These are phyloP conservation scores for Teunomyces panamensis DNA, from an alignment of 805 yeast genomes.

Conservation along the genomic window DNA sequence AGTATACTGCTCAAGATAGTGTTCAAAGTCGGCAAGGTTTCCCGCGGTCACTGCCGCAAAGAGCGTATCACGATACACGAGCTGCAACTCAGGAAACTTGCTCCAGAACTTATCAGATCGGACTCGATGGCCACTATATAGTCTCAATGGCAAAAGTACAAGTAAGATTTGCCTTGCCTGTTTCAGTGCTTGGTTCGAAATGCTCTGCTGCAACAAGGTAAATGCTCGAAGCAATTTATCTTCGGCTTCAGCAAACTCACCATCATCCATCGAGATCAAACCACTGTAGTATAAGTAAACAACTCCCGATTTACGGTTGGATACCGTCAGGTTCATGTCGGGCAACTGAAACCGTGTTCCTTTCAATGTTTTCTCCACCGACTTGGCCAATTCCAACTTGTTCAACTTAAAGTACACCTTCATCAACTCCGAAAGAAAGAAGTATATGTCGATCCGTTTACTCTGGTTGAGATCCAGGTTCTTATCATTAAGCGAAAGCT, in stretches of 20 bases:
- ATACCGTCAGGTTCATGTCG: slow-evolving; percentile 31
- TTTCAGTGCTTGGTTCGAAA: slow-evolving; percentile 17
- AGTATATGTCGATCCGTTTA: slow-evolving; percentile 64
- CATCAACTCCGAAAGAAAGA: slow-evolving; percentile 67
- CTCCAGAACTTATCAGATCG: slow-evolving; percentile 31
- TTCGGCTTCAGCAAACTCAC: slow-evolving; percentile 52
- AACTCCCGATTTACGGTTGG: slow-evolving; percentile 50
- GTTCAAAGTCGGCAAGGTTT: slow-evolving; percentile 51
- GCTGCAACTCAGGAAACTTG: slow-evolving; percentile 38
- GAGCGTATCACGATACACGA: slow-evolving; percentile 44
- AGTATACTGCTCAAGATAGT: slow-evolving; percentile 43
- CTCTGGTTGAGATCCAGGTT: slow-evolving; percentile 47
- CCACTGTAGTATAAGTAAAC: slow-evolving; percentile 70
- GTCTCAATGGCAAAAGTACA: slow-evolving; percentile 61
- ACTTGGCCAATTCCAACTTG: slow-evolving; percentile 70
- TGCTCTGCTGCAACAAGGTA: slow-evolving; percentile 19
- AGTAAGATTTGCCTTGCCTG: slow-evolving; percentile 50
- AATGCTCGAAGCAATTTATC: slow-evolving; percentile 53
- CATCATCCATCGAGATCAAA: slow-evolving; percentile 61
- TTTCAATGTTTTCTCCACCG: slow-evolving; percentile 65
- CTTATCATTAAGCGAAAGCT: slow-evolving; percentile 75
- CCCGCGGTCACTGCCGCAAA: slow-evolving; percentile 53
- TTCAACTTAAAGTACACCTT: slow-evolving; percentile 64
- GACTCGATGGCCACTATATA: slow-evolving; percentile 51
- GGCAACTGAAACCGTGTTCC: slow-evolving; percentile 57